Evolutionary conservation across 1,284 basidiomycete species (phyloP).

Genomic region (Schizopora paradoxa): DNA sequence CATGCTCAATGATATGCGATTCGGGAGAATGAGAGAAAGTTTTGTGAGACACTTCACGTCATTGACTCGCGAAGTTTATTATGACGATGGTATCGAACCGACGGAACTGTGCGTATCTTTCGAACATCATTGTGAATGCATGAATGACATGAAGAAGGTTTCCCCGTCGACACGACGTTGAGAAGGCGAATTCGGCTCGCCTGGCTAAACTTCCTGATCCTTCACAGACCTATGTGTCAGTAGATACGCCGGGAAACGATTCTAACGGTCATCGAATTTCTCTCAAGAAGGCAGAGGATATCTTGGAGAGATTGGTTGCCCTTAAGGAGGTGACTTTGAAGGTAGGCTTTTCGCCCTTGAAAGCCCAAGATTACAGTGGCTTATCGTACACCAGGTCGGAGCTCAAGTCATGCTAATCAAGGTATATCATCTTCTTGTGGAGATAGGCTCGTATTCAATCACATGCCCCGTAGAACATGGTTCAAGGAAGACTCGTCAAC

Average conservation of each 20-base stretch:
- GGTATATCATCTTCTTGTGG: constrained; percentile 14
- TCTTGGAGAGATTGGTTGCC: constrained; percentile 28
- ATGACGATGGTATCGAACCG: constrained; percentile 71
- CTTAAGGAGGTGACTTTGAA: constrained; percentile 25
- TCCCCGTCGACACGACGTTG: constrained; percentile 84
- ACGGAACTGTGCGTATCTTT: constrained; percentile 64
- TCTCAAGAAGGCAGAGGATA: constrained; percentile 19
- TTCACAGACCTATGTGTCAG: constrained; percentile 33
- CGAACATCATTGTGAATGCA: constrained; percentile 7
- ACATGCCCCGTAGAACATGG: constrained; percentile 21
- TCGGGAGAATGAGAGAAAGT: constrained; percentile 42
- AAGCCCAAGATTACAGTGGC: constrained; percentile 27
- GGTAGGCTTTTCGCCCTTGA: constrained; percentile 35
- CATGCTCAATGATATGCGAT: constrained; percentile 72
- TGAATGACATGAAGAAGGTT: constrained; percentile 39
- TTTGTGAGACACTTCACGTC: constrained; percentile 52
- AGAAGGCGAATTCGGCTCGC: constrained; percentile 47
- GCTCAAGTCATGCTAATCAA: constrained; percentile 74
- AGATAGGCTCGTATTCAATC: not conserved
- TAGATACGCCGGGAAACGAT: constrained; percentile 32
- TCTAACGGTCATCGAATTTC: constrained; percentile 20
- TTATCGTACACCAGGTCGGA: constrained; percentile 37
- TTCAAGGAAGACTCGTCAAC: constrained; percentile 83
- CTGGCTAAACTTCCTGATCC: constrained; percentile 31
- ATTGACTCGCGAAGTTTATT: constrained; percentile 55